These are phyloP conservation scores for Excoecaria cochinchinensis DNA, from an alignment of 345 rosid species.

Conservation along the genomic window DNA sequence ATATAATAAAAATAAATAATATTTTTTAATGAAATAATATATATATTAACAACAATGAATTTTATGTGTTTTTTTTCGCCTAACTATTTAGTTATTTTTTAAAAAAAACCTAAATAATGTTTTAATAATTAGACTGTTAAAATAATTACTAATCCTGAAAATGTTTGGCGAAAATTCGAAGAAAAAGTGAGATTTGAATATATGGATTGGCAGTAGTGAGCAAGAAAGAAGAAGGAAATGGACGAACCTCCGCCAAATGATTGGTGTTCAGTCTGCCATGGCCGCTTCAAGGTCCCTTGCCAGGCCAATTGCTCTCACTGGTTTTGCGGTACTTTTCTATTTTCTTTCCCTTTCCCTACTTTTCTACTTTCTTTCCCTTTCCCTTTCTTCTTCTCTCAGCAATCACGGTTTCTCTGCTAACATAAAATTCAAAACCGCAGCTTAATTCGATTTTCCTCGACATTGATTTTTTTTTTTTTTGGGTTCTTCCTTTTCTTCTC, in stretches of 20 bases:
- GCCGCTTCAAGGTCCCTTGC: constrained; percentile 62
- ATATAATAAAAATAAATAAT: too few relatives aligned
- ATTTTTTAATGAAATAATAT: too few relatives aligned
- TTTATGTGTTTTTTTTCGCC: too few relatives aligned
- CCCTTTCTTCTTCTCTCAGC: neutral
- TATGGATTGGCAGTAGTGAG: neutral
- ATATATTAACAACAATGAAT: too few relatives aligned
- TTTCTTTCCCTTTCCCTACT: too few relatives aligned
- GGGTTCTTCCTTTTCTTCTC: neutral
- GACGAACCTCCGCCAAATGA: constrained; percentile 70
- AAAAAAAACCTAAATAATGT: too few relatives aligned
- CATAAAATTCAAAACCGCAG: neutral
- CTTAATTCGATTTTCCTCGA: neutral
- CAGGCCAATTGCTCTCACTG: constrained; percentile 98
- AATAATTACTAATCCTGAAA: too few relatives aligned
- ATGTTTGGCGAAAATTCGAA: neutral
- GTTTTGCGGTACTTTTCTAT: constrained; percentile 67
- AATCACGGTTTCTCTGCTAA: neutral
- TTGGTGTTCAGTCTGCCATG: constrained; percentile 77
- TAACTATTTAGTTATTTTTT: too few relatives aligned
- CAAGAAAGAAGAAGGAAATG: constrained; percentile 34
- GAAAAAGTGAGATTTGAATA: neutral
- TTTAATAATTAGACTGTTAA: too few relatives aligned
- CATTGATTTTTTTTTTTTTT: neutral
- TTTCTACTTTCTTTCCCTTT: neutral